Evolutionary conservation across 2,329 filamentous ascomycete species (phyloP), one percentile per base, ranked within the genome.

Genomic region (Botryotinia convoluta): DNA sequence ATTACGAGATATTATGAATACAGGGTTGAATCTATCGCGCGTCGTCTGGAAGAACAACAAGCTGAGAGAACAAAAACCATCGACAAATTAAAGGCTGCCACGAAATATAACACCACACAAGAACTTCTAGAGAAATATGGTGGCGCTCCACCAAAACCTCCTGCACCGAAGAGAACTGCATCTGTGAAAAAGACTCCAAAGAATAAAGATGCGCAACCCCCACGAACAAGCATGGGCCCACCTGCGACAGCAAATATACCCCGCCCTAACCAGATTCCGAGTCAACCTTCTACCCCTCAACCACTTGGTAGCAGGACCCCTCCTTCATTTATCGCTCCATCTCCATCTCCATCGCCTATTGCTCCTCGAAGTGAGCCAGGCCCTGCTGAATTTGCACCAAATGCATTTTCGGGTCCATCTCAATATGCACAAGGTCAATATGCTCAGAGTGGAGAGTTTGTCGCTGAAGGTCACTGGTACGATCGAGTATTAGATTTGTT

Each of bases 101-200:
- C 96, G 48, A 97, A 93, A 82, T 99, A 98, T 84, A 93, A 98
- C 83, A 96, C 95, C 45, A 99, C 96, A 1, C 90, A 97, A 79
- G 90, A 98, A 81, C 84, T 99, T 74, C 88, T 99, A 18, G 93
- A 98, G 79, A 99, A 98, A 79, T 99, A 99, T 81, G 95, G 94
- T 51, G 92, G 90, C 16, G 77, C 76, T 51, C 73, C 80, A 72
- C 77, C 79, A 12, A 79, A 81, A 61, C 74, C 78, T 71, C 74
- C 73, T 48, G 12, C 72, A 60, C 51, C 51, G 18, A 79, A 79
- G 71, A 75, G 77, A 60, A 76, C 78, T 3, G 76, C 78, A 44
- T 76, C 77, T n/a, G 74, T 75, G 5, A 79, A 79, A 63, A 75
- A 74, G 39, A 68, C 74, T 22, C 77, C 77, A 69, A 70, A 77